These are phyloP conservation scores for Trichoderma sp. DNA, from an alignment of 2,329 filamentous ascomycete genomes.

Conservation along the genomic window DNA sequence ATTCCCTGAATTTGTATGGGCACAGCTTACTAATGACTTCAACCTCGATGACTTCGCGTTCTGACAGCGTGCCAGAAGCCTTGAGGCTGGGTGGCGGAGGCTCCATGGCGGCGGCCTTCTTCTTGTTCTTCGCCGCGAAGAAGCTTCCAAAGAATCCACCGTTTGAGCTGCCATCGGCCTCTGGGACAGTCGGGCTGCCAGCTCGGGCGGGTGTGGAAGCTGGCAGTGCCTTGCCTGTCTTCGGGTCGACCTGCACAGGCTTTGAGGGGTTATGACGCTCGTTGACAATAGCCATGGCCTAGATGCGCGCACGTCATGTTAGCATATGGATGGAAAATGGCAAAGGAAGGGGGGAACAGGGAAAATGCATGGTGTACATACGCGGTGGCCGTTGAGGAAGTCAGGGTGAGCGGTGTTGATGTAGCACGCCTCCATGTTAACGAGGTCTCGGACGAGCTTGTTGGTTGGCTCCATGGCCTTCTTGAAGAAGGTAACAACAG, in stretches of 20 bases:
- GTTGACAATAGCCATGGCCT: constrained; percentile 97
- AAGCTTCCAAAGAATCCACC: constrained; percentile 96
- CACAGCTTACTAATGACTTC: constrained; percentile 86
- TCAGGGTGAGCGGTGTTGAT: constrained; percentile 98
- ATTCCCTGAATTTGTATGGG: background rate
- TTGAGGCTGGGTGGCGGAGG: constrained; percentile 88
- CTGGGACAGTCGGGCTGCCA: constrained; percentile 67
- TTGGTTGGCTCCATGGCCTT: constrained; percentile 98
- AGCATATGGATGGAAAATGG: background rate
- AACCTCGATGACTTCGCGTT: constrained; percentile 92
- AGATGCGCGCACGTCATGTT: constrained; percentile 15
- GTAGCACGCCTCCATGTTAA: constrained; percentile 94
- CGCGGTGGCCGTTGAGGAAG: constrained; percentile 91
- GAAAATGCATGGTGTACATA: constrained; percentile 39
- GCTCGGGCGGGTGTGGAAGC: constrained; percentile 66
- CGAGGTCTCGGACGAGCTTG: constrained; percentile 90
- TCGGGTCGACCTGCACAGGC: constrained; percentile 94
- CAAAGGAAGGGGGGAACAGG: background rate
- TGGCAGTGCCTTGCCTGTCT: constrained; percentile 92
- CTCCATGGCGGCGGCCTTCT: constrained; percentile 99
- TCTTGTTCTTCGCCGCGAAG: constrained; percentile 99
- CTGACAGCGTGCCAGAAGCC: constrained; percentile 87
- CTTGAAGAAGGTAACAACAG: constrained; percentile 95
- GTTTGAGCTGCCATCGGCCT: constrained; percentile 52
- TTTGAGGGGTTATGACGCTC: constrained; percentile 79